A percentile compares a stretch with the other conserved stretches of the same genome.
These are phyloP conservation scores for Pachysandra terminalis DNA, from an alignment of 164 flowering plant species.

Conservation along the genomic window DNA sequence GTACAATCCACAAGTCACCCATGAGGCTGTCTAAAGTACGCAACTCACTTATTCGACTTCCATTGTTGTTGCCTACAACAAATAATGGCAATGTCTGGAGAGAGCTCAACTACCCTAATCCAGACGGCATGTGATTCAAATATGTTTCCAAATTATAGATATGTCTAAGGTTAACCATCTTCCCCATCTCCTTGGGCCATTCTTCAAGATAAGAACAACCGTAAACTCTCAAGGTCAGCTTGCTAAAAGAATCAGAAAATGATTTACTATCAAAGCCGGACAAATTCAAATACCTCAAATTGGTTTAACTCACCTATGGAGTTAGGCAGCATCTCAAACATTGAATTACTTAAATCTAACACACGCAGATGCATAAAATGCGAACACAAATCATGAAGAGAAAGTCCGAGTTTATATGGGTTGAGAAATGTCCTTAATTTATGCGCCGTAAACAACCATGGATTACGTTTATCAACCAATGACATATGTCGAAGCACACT, in stretches of 20 bases:
- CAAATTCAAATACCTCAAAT: conserved; percentile 16
- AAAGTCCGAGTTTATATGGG: too few relatives aligned
- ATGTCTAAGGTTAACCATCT: too few relatives aligned
- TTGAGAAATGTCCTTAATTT: too few relatives aligned
- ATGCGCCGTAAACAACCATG: neutral
- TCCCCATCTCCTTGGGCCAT: conserved; percentile 12
- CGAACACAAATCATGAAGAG: neutral
- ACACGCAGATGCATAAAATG: conserved; percentile 1
- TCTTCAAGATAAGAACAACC: neutral
- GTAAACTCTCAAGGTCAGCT: conserved; percentile 3
- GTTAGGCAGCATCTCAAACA: neutral
- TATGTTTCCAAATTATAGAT: neutral
- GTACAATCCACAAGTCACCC: conserved; percentile 1
- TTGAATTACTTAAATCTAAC: neutral
- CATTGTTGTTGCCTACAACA: too few relatives aligned
- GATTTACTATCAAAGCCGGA: neutral
- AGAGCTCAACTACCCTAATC: neutral
- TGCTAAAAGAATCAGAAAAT: conserved; percentile 8
- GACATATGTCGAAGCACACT: neutral
- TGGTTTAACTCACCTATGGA: conserved; percentile 7
- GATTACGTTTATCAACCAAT: neutral
- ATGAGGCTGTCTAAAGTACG: neutral
- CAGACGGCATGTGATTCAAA: neutral
- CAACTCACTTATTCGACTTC: neutral
- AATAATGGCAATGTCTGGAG: too few relatives aligned